A percentile compares a stretch with the other conserved stretches of the same genome.
phyloP scores from a whole-genome alignment of 1,139 yeast genomes.

The Saccharomyces hybrid region DNA sequence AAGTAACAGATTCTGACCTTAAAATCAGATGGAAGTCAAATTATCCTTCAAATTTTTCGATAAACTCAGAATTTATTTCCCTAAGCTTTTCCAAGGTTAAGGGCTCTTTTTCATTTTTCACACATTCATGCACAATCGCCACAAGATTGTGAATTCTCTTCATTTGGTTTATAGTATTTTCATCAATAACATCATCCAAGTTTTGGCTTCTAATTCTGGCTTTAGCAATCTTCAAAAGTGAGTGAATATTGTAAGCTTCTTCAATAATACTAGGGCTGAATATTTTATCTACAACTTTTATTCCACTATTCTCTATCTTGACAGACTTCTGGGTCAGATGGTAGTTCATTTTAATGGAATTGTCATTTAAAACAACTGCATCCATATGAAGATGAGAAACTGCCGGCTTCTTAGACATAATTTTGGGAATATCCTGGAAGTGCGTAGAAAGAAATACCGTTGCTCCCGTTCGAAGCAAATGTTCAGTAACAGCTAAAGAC shows the following conservation, averaged over 20 bases:
- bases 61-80: constrained; percentile 22
- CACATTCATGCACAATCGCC: constrained; percentile 15
- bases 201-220: neutral
- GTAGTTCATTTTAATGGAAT: constrained; percentile 30
- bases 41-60: constrained; percentile 4
- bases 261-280: constrained; percentile 25
- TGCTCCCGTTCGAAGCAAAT: constrained; percentile 25
- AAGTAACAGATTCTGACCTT: neutral
- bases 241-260: constrained; percentile 28
- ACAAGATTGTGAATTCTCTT: constrained; percentile 22
- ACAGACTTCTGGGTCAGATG: constrained; percentile 23
- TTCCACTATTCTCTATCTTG: constrained; percentile 30
- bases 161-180: constrained; percentile 12
- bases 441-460: constrained; percentile 37
- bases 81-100: constrained; percentile 12
- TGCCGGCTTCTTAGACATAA: constrained; percentile 29
- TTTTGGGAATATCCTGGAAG: constrained; percentile 35
- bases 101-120: constrained; percentile 3
- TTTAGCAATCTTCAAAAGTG: constrained; percentile 11
- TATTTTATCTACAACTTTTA: constrained; percentile 25
- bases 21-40: neutral
- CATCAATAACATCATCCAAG: constrained; percentile 3
- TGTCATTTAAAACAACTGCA: constrained; percentile 15
- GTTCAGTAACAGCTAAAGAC: constrained; percentile 36
- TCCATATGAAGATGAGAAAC: constrained; percentile 32